Conservation (phyloP, 2,329 filamentous ascomycete genomes). For the Penicillium sp. region DNA sequence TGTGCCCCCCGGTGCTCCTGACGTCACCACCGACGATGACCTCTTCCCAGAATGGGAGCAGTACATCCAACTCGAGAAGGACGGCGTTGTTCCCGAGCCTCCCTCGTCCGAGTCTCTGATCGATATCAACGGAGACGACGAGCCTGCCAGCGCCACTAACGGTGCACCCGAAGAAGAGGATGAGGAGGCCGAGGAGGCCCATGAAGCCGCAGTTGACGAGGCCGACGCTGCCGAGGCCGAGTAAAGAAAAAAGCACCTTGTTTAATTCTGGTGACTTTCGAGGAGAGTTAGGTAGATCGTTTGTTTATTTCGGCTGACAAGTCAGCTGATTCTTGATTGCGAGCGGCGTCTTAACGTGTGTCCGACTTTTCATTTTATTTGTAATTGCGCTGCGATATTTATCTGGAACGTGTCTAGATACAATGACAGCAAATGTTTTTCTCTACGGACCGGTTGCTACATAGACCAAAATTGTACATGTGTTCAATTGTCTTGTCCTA, state of each 20-base stretch:
- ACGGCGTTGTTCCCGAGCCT: slow-evolving; percentile 56
- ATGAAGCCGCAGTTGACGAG: slow-evolving; percentile 7
- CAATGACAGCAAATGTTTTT: slow-evolving; percentile 18
- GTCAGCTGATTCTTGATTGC: slow-evolving; percentile 25
- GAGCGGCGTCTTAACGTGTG: slow-evolving; percentile 32
- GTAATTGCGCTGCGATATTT: slow-evolving; percentile 21
- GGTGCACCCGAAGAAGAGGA: slow-evolving; percentile 31
- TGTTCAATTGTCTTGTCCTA: background rate
- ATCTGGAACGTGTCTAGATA: slow-evolving; percentile 21
- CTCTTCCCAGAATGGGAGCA: slow-evolving; percentile 97
- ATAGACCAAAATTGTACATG: slow-evolving; percentile 1
- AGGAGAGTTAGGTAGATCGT: slow-evolving; percentile 24
- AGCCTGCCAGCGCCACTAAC: slow-evolving; percentile 34
- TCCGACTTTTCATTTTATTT: slow-evolving; percentile 21
- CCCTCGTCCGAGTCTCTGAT: slow-evolving; percentile 43
- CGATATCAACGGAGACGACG: slow-evolving; percentile 38
- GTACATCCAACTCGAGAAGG: slow-evolving; percentile 77
- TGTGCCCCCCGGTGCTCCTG: slow-evolving; percentile 71
- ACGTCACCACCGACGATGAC: slow-evolving; percentile 62
- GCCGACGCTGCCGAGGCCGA: slow-evolving; percentile 22
- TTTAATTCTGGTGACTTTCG: slow-evolving; percentile 12
- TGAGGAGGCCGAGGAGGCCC: slow-evolving; percentile 25
- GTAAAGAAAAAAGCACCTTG: slow-evolving; percentile 19
- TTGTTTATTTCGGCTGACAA: slow-evolving; percentile 19
- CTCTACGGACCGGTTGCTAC: background rate